Evolutionary conservation across 257 asterid genomes (phyloP).

Genomic region (Nicotiana otophora): DNA sequence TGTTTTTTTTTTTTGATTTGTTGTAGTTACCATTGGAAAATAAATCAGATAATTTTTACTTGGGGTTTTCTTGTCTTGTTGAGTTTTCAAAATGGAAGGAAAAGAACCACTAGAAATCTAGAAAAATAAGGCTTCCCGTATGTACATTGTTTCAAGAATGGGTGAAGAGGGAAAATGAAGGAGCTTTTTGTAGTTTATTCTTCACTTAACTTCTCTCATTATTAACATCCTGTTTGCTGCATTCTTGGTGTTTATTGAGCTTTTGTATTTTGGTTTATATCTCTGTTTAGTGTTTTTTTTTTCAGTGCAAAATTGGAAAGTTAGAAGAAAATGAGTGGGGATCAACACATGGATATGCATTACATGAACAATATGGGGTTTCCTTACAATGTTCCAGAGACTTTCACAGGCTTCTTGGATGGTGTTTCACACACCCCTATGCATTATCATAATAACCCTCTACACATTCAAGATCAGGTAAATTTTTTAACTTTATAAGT

Average conservation of each 20-base stretch:
- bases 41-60: not conserved
- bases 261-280: not conserved
- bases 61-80: not conserved
- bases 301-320: not conserved
- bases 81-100: not conserved
- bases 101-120: not conserved
- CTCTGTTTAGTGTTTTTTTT: not conserved
- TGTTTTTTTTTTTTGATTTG: not conserved
- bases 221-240: not conserved
- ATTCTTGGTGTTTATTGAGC: not conserved
- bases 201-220: not conserved
- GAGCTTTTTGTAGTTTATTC: not conserved
- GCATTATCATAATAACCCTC: constrained; percentile 43
- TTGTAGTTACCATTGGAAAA: not conserved
- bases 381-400: constrained; percentile 49
- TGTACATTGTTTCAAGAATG: constrained; percentile 4
- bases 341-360: constrained; percentile 48
- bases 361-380: constrained; percentile 41
- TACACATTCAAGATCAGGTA: constrained; percentile 56
- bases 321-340: constrained; percentile 40
- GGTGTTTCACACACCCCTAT: constrained; percentile 41
- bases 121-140: not conserved
- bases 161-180: not conserved
- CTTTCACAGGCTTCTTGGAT: constrained; percentile 44
- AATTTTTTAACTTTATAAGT: not conserved